Percentiles rank a stretch among this genome's conserved stretches.
Evolutionary conservation across 345 rosid species (phyloP).

Genomic region (Hirschfeldia incana): DNA sequence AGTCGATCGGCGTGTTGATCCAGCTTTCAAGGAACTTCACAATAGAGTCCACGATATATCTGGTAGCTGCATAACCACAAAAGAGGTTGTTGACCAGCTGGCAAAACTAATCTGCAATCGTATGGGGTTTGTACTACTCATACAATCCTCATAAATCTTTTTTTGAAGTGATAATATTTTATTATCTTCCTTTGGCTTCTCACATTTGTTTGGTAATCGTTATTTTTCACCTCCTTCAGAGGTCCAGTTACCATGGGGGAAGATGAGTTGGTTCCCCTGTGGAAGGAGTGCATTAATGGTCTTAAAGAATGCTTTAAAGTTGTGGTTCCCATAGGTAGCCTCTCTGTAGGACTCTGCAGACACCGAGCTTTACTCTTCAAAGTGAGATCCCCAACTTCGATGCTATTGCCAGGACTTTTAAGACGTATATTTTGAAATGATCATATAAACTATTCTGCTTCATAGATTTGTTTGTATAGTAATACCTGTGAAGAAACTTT

Average conservation of each 20-base stretch:
- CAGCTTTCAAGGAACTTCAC: conserved; percentile 79
- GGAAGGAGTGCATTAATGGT: conserved; percentile 82
- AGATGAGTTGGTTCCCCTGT: conserved; percentile 63
- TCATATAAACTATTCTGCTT: neutral
- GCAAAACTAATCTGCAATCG: conserved; percentile 88
- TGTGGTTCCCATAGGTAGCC: conserved; percentile 90
- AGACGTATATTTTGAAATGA: neutral
- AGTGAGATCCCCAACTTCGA: conserved; percentile 51
- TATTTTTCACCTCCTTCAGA: conserved; percentile 42
- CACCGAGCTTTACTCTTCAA: conserved; percentile 95
- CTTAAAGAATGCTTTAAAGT: conserved; percentile 81
- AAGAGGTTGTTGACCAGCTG: conserved; percentile 93
- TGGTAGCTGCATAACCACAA: conserved; percentile 61
- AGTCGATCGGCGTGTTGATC: conserved; percentile 76
- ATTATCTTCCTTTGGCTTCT: conserved; percentile 36
- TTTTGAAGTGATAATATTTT: conserved; percentile 11
- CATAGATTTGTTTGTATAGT: conserved; percentile 8
- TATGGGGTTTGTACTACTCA: conserved; percentile 76
- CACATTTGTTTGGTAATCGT: conserved; percentile 35
- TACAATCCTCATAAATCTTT: conserved; percentile 12
- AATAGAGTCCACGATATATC: conserved; percentile 75
- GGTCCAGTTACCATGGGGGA: conserved; percentile 67
- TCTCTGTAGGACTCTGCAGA: conserved; percentile 91
- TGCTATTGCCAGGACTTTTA: conserved; percentile 8
- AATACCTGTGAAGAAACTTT: neutral